Percentiles rank a stretch among this genome's conserved stretches.
Conservation (phyloP, 768 basidiomycete genomes). For the Amanita subjunquillea region DNA sequence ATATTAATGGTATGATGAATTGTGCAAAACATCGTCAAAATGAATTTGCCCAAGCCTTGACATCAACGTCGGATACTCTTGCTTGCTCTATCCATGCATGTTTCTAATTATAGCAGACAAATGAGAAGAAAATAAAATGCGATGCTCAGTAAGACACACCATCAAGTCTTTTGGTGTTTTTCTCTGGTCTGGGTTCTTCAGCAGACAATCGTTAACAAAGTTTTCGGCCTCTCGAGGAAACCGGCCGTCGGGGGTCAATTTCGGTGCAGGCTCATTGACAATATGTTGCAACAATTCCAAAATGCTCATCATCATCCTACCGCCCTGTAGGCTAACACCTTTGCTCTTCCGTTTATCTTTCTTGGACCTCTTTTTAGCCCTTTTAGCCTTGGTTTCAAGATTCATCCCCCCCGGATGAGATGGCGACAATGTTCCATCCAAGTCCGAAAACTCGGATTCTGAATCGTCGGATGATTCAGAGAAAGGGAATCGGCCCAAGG, state of each 20-base stretch:
- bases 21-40: slow-evolving; percentile 26
- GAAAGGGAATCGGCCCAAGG: slow-evolving; percentile 95
- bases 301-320: slow-evolving; percentile 97
- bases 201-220: slow-evolving; percentile 84
- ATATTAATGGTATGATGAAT: background rate
- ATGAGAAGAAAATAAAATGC: background rate
- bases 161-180: slow-evolving; percentile 83
- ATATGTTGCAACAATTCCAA: slow-evolving; percentile 95
- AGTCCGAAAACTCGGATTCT: slow-evolving; percentile 72
- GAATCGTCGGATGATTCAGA: slow-evolving; percentile 64
- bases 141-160: slow-evolving; percentile 31
- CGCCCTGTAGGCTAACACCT: slow-evolving; percentile 89
- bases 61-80: slow-evolving; percentile 49
- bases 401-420: slow-evolving; percentile 45
- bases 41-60: slow-evolving; percentile 74
- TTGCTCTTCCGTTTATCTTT: slow-evolving; percentile 82
- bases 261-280: slow-evolving; percentile 95
- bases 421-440: slow-evolving; percentile 75
- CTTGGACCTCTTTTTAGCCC: slow-evolving; percentile 33
- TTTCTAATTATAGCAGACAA: slow-evolving; percentile 33
- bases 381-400: slow-evolving; percentile 18
- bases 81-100: slow-evolving; percentile 67
- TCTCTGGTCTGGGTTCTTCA: slow-evolving; percentile 81
- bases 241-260: slow-evolving; percentile 63
- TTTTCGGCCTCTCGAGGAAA: slow-evolving; percentile 64